These are phyloP conservation scores for Erigeron philadelphicus DNA, from an alignment of 140 eudicot genomes.

Conservation along the genomic window DNA sequence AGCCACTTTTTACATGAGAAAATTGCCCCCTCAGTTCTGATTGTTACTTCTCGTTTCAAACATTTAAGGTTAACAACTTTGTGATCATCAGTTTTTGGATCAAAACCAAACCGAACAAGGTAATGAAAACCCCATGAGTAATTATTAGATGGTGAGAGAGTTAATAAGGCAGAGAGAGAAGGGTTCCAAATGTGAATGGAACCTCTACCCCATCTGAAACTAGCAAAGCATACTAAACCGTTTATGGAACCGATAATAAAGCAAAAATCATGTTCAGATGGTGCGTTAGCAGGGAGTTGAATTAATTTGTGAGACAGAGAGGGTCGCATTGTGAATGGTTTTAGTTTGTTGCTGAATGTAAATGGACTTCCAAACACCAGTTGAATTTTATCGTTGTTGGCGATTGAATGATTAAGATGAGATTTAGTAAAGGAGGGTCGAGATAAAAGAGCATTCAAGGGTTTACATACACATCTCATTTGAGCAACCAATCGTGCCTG, in stretches of 20 bases:
- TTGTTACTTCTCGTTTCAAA: too few species aligned
- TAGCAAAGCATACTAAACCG: slow-evolving; percentile 18
- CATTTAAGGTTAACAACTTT: slow-evolving; percentile 2
- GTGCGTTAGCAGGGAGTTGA: background rate
- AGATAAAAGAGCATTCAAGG: background rate
- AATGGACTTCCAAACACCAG: too few species aligned
- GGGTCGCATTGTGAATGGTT: too few species aligned
- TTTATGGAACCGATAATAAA: slow-evolving; percentile 5
- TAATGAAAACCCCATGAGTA: too few species aligned
- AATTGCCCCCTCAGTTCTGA: too few species aligned
- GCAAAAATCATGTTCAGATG: background rate
- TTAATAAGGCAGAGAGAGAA: background rate
- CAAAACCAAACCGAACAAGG: slow-evolving; percentile 8
- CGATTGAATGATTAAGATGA: slow-evolving; percentile 13
- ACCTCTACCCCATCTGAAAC: too few species aligned
- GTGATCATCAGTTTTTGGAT: slow-evolving; percentile 17
- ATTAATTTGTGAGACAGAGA: too few species aligned
- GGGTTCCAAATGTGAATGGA: background rate
- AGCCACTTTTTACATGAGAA: background rate
- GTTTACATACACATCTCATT: slow-evolving; percentile 7
- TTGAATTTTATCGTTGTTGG: too few species aligned
- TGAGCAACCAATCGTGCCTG: background rate
- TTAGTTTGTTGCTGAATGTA: too few species aligned
- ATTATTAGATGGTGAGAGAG: background rate
- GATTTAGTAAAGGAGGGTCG: slow-evolving; percentile 12